Evolutionary conservation across 1,284 basidiomycete species (phyloP).

Genomic region (Cutaneotrichosporon daszewskae): DNA sequence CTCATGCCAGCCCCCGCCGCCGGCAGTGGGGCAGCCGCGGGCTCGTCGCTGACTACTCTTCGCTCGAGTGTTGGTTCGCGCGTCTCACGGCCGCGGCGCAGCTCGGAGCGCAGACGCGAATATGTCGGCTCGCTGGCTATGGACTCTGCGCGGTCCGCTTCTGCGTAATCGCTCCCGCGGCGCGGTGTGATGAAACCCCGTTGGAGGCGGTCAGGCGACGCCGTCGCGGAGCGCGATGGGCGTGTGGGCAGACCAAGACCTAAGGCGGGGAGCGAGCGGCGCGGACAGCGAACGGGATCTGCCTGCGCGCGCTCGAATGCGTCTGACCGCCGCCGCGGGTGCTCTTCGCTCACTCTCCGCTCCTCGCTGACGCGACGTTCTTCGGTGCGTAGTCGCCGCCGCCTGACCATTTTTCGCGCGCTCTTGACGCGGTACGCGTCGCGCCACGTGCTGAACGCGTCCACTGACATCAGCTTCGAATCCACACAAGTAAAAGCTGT

Average conservation of each 20-base stretch:
- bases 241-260: too few species aligned
- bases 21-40: not conserved
- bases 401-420: conserved; percentile 23
- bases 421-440: conserved; percentile 21
- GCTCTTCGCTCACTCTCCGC: too few species aligned
- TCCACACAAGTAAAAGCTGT: not conserved
- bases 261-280: too few species aligned
- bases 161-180: too few species aligned
- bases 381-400: too few species aligned
- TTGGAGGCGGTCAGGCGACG: not conserved
- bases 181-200: too few species aligned
- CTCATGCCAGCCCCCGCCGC: too few species aligned
- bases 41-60: conserved; percentile 8
- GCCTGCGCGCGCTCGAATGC: too few species aligned
- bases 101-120: conserved; percentile 29
- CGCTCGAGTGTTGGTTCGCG: not conserved
- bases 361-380: too few species aligned
- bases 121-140: conserved; percentile 38
- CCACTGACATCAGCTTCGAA: conserved; percentile 22
- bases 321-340: not conserved
- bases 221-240: not conserved
- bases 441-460: conserved; percentile 31
- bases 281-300: too few species aligned
- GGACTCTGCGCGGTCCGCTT: conserved; percentile 12
- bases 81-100: conserved; percentile 2